phyloP scores from a whole-genome alignment of 2,329 filamentous ascomycete genomes.

The Colletotrichum simmondsii region DNA sequence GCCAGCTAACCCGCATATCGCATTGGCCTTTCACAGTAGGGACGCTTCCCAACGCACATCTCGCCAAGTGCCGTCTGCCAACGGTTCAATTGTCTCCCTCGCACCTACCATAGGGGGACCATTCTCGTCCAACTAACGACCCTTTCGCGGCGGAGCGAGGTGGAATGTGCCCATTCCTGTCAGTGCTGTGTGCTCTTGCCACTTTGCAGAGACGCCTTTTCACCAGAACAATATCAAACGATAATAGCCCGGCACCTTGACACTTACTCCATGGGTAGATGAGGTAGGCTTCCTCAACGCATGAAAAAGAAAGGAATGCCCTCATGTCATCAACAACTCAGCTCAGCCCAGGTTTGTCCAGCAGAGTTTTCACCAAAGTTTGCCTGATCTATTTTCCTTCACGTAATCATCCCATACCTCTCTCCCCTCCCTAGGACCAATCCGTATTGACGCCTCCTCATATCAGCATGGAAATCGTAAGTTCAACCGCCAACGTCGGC shows the following conservation, averaged over 20 bases:
- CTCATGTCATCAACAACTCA: neutral
- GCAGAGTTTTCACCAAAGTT: conserved; percentile 13
- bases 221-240: neutral
- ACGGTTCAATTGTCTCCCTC: neutral
- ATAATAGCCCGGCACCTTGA: neutral
- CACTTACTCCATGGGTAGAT: too few species aligned
- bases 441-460: neutral
- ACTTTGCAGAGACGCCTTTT: neutral
- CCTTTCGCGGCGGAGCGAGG: neutral
- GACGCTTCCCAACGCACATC: neutral
- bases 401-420: neutral
- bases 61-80: neutral
- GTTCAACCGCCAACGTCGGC: conserved; percentile 7
- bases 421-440: neutral
- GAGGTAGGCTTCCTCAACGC: neutral
- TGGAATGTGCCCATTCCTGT: neutral
- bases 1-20: neutral
- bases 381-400: neutral
- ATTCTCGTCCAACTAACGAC: neutral
- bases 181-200: neutral
- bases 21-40: neutral
- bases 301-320: neutral
- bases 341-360: conserved; percentile 21
- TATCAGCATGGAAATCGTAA: conserved; percentile 18
- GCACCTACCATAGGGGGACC: neutral